phyloP scores from a whole-genome alignment of 805 yeast genomes.

The Yarrowia deformans region DNA sequence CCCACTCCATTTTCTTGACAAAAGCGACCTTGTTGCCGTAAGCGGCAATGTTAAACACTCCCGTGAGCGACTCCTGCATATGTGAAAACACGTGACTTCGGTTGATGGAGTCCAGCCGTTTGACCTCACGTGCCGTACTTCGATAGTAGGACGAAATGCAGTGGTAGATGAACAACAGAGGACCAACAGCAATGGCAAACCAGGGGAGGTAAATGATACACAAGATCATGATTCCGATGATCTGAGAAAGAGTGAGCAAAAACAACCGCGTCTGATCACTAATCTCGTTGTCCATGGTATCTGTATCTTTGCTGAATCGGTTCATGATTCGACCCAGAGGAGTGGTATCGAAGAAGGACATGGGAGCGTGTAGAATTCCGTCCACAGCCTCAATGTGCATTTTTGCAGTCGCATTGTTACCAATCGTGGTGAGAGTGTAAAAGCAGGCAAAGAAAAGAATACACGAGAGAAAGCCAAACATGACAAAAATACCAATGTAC shows the following conservation, averaged over 20 bases:
- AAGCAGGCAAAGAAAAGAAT: conserved; percentile 56
- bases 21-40: conserved; percentile 59
- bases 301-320: conserved; percentile 82
- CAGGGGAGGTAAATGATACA: conserved; percentile 72
- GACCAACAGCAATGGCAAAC: conserved; percentile 68
- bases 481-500: conserved; percentile 63
- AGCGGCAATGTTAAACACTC: conserved; percentile 68
- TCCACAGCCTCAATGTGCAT: conserved; percentile 65
- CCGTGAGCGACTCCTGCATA: conserved; percentile 72
- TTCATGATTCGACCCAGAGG: conserved; percentile 83
- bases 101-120: conserved; percentile 72
- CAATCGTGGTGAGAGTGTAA: conserved; percentile 50
- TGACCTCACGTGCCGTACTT: conserved; percentile 73
- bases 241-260: conserved; percentile 58
- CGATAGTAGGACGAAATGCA: conserved; percentile 63
- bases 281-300: conserved; percentile 71
- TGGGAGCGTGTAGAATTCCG: conserved; percentile 70
- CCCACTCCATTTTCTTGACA: conserved; percentile 54
- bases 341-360: conserved; percentile 77
- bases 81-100: conserved; percentile 73
- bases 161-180: conserved; percentile 56
- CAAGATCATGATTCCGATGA: conserved; percentile 63
- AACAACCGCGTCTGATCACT: conserved; percentile 65
- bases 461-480: conserved; percentile 59
- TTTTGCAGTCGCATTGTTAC: conserved; percentile 60